Evolutionary conservation across 768 basidiomycete species (phyloP), one percentile per base, ranked within the genome.

Genomic region (Amanita jacksonii): DNA sequence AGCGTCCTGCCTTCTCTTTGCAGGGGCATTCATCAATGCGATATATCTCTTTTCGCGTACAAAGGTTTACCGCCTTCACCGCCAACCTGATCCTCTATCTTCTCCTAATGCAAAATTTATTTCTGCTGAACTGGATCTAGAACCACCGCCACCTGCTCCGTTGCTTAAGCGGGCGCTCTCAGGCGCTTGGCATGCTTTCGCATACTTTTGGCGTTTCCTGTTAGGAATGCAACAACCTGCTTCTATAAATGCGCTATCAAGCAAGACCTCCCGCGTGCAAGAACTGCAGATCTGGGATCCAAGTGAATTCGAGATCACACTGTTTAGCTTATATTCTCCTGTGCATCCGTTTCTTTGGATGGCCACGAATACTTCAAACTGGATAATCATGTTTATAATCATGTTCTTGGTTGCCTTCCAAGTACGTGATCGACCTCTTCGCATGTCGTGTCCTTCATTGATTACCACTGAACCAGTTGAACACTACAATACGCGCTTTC

Each of bases 201-300:
- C 73, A 19, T 67, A 68, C 30, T 76, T 70, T 13, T 78, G 78
- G 71, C 68, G 82, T 19, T 87, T 84, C 62, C 62, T 86, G 23
- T 61, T 86, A 13, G 79, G 81, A 33, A 60, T 84, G 56, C 69
- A 69, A 25, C 71, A 72, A 4, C 70, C 73, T 5, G 60, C 62
- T 18, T 54, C 54, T 13, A 42, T 51, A 3, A 56, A 65, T n/a
- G 59, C 63, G 20, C 61, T 60, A 20, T 63, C 67, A 15, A 64
- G 64, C 12, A 73, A 65, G 33, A 66, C 62, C 3, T 62, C 72
- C 22, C 68, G 70, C 35, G 73, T 89, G n/a, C 85, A 87, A 55
- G 79, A 85, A 56, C 62, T 91, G 40, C 78, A 85, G 41, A 70
- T 84, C 37, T 91, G 88, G 88, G 66, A 71, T 9, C 87, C 89